Evolutionary conservation across 352 stramenopile genomes (phyloP), one percentile per base, ranked within the genome.

Genomic region (Globisporangium irregulare): DNA sequence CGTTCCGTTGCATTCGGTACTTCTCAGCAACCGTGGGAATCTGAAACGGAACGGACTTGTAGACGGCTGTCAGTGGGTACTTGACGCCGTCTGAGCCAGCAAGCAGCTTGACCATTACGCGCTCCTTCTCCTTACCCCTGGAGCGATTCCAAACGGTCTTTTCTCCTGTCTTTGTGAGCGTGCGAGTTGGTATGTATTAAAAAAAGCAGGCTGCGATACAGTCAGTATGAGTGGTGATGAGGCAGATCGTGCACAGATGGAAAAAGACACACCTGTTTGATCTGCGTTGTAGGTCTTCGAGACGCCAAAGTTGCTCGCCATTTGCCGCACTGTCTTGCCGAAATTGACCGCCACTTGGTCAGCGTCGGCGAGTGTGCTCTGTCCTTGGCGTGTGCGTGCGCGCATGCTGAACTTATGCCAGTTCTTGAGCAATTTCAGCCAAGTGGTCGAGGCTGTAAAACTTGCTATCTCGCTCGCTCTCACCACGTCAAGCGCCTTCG

Each of bases 191-290:
- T 5, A 46, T 60, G 29, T 60, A 60, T 60, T 60, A 27, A 60
- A 38, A 48, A 18, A 61, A 48, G 32, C 56, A 61, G 9, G 8
- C 29, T 61, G 55, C 18, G 4, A 24, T 46, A 36, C 25, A 38
- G 25, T 22, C 34, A 50, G 32, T 36, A 36, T 36, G 32, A 4
- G 2, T 9, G 32, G 4, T 0, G 32, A 36, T 36, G 32, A 36
- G 32, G 32, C 32, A 36, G 32, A 36, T 36, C 6, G 2, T 36
- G 32, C 32, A 36, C 32, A 36, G 32, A 36, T 3, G 32, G 14
- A 50, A 50, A 50, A 50, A n/a, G 41, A 50, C 41, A 50, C 54
- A 59, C 24, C 7, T 36, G 54, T 59, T 38, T 59, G 54, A 15
- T 59, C 54, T 7, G 54, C 54, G 54, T 34, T 50, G 41, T 50